Percentiles rank a stretch among this genome's conserved stretches.
Conservation (phyloP, 148 eudicot species). For the Amaranthus cruentus region DNA sequence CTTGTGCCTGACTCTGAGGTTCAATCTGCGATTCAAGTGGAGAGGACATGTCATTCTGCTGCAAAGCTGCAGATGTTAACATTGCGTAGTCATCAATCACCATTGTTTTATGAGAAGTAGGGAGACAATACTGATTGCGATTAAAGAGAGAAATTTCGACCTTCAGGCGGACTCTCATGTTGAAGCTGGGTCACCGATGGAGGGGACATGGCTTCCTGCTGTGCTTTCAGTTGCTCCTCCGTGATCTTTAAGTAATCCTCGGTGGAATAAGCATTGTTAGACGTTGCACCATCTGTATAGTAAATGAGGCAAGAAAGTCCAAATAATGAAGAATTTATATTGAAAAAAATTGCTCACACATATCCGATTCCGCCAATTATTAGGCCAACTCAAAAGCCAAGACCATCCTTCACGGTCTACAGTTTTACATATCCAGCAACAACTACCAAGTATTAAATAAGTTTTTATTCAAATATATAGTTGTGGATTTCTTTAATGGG, state of each 20-base stretch:
- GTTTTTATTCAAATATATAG: too few relatives aligned
- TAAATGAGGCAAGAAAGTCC: background rate
- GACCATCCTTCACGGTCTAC: too few relatives aligned
- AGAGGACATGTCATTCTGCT: conserved; percentile 13
- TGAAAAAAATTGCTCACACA: background rate
- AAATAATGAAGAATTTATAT: background rate
- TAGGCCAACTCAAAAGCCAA: too few relatives aligned
- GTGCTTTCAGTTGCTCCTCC: conserved; percentile 58
- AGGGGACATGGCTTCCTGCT: conserved; percentile 29
- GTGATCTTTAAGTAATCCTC: conserved; percentile 60
- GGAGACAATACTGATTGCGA: background rate
- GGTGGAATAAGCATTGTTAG: conserved; percentile 42
- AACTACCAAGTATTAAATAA: too few relatives aligned
- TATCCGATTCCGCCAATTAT: too few relatives aligned
- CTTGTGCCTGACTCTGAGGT: conserved; percentile 19
- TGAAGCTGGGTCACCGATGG: conserved; percentile 31
- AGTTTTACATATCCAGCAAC: too few relatives aligned
- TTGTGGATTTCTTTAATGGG: too few relatives aligned
- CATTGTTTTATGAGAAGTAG: background rate
- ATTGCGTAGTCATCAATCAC: background rate
- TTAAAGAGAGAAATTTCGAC: conserved; percentile 21
- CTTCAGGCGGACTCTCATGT: conserved; percentile 37
- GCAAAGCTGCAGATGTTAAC: conserved; percentile 22
- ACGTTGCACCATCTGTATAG: conserved; percentile 51
- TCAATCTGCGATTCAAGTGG: conserved; percentile 14